phyloP scores from a whole-genome alignment of 805 yeast species.

The Saturnispora dispora region DNA sequence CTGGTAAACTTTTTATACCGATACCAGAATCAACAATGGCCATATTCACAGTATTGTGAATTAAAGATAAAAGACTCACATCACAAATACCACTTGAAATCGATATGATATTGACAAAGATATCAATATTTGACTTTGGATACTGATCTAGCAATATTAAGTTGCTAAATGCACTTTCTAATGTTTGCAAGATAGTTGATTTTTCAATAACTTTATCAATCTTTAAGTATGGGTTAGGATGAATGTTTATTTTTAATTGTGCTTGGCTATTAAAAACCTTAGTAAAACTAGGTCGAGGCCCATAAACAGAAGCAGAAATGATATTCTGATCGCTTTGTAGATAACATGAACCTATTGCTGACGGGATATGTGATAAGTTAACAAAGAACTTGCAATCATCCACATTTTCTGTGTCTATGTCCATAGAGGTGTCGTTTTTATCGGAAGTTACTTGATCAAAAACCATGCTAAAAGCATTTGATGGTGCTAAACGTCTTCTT shows the following conservation, averaged over 20 bases:
- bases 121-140: slow-evolving; percentile 84
- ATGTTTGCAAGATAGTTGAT: slow-evolving; percentile 25
- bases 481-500: slow-evolving; percentile 81
- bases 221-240: slow-evolving; percentile 15
- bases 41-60: slow-evolving; percentile 55
- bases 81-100: slow-evolving; percentile 27
- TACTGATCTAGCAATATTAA: slow-evolving; percentile 57
- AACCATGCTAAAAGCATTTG: slow-evolving; percentile 46
- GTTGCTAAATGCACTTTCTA: slow-evolving; percentile 33
- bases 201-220: slow-evolving; percentile 23
- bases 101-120: slow-evolving; percentile 62
- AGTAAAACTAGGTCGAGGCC: slow-evolving; percentile 66
- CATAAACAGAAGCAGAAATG: slow-evolving; percentile 66
- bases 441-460: slow-evolving; percentile 22
- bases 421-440: slow-evolving; percentile 10
- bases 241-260: slow-evolving; percentile 18
- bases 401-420: not conserved
- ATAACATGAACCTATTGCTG: slow-evolving; percentile 62
- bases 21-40: slow-evolving; percentile 83
- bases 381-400: slow-evolving; percentile 34
- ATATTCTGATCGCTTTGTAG: slow-evolving; percentile 57
- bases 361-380: slow-evolving; percentile 55
- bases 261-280: slow-evolving; percentile 27
- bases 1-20: slow-evolving; percentile 68
- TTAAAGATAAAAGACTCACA: slow-evolving; percentile 31